phyloP scores from a whole-genome alignment of 768 basidiomycete species.

The Tricholoma sp. region DNA sequence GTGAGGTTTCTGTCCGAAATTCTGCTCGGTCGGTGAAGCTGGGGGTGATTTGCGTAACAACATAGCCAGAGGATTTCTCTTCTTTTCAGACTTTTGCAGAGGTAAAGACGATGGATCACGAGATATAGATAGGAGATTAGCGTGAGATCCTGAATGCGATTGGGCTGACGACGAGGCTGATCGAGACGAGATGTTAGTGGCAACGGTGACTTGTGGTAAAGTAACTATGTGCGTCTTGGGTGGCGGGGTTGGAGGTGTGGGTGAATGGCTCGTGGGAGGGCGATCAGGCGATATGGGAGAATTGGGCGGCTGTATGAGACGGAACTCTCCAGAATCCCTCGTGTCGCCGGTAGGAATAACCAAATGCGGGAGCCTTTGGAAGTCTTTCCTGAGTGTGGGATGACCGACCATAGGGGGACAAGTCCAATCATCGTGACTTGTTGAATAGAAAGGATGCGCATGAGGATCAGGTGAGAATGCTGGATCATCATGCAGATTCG shows the following conservation, averaged over 20 bases:
- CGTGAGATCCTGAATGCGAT: conserved; percentile 5
- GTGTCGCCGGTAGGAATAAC: neutral
- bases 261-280: conserved; percentile 8
- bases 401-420: conserved; percentile 26
- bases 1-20: conserved; percentile 7
- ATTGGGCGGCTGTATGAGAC: conserved; percentile 29
- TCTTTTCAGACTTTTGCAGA: conserved; percentile 10
- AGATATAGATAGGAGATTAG: conserved; percentile 2
- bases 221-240: neutral
- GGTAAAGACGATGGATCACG: conserved; percentile 3
- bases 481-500: conserved; percentile 41
- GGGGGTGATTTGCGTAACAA: conserved; percentile 16
- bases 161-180: conserved; percentile 8
- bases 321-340: conserved; percentile 17
- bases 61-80: conserved; percentile 12
- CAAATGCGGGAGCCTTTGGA: neutral
- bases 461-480: conserved; percentile 57
- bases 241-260: conserved; percentile 6
- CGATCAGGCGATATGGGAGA: conserved; percentile 17
- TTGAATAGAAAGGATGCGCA: conserved; percentile 38
- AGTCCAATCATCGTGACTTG: conserved; percentile 22
- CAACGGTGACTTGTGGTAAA: conserved; percentile 10
- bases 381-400: conserved; percentile 19
- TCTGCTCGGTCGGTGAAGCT: conserved; percentile 7
- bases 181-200: conserved; percentile 14